Conservation (phyloP, 1,284 basidiomycete species). For the Apiotrichum porosum region DNA sequence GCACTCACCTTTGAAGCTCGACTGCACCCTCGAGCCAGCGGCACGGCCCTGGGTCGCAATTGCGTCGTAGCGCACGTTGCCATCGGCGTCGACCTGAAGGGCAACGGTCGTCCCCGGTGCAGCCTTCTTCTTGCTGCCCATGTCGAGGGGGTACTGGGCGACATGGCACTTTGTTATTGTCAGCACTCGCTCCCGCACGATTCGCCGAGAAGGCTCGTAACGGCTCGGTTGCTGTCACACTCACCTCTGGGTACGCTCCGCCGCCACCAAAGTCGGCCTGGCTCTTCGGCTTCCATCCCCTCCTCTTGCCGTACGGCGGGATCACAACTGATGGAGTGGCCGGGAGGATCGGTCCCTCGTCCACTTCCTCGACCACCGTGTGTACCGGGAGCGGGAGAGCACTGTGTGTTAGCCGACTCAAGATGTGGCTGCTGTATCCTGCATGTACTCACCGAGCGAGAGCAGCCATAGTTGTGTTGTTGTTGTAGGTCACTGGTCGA, state of each 20-base stretch:
- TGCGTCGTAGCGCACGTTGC: slow-evolving; percentile 93
- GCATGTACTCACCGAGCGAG: slow-evolving; percentile 34
- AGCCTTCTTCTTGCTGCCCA: slow-evolving; percentile 91
- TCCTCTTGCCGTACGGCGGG: slow-evolving; percentile 68
- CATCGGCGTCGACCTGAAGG: slow-evolving; percentile 92
- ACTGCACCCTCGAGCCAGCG: slow-evolving; percentile 78
- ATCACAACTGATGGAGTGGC: slow-evolving; percentile 19
- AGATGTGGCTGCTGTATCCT: no score
- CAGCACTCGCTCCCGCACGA: no score
- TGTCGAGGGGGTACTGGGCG: slow-evolving; percentile 92
- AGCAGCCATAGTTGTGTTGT: slow-evolving; percentile 34
- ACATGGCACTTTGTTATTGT: slow-evolving; percentile 64
- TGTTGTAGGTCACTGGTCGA: slow-evolving; percentile 1
- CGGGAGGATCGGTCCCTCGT: slow-evolving; percentile 25
- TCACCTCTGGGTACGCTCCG: slow-evolving; percentile 82
- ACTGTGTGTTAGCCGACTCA: slow-evolving; percentile 19
- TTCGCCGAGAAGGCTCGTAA: no score
- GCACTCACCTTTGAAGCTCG: slow-evolving; percentile 75
- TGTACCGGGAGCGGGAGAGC: slow-evolving; percentile 42
- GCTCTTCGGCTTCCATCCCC: slow-evolving; percentile 77
- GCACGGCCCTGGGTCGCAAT: slow-evolving; percentile 93
- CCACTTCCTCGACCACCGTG: slow-evolving; percentile 29
- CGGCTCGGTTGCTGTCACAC: no score
- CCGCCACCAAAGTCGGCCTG: slow-evolving; percentile 87
- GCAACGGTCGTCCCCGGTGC: slow-evolving; percentile 88